These are phyloP conservation scores for Carex myosuroides DNA, from an alignment of 176 grass and related monocot genomes.

Conservation along the genomic window DNA sequence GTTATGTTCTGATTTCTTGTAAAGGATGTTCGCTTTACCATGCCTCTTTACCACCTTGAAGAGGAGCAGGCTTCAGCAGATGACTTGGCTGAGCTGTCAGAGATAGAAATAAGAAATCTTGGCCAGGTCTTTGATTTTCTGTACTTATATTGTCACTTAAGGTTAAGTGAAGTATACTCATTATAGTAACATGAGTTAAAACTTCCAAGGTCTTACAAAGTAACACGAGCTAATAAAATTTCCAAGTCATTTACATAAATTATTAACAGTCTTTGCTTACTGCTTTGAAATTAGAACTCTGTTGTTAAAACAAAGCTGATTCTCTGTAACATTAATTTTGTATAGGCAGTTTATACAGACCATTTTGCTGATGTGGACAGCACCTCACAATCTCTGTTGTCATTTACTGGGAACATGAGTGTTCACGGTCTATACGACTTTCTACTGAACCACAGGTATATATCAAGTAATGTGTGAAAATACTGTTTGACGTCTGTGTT, in stretches of 20 bases:
- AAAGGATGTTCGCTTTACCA: conserved; percentile 65
- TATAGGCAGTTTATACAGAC: conserved; percentile 62
- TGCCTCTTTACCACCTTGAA: conserved; percentile 77
- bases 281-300: not conserved
- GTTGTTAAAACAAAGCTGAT: conserved; percentile 3
- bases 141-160: not conserved
- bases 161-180: not conserved
- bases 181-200: not conserved
- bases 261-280: not conserved
- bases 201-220: not conserved
- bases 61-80: conserved; percentile 66
- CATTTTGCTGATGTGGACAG: conserved; percentile 65
- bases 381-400: conserved; percentile 72
- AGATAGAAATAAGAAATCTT: conserved; percentile 72
- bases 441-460: conserved; percentile 94
- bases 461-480: not conserved
- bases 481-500: not conserved
- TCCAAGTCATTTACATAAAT: not conserved
- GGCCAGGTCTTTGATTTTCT: conserved; percentile 53
- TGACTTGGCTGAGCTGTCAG: conserved; percentile 76
- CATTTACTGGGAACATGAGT: conserved; percentile 51
- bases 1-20: conserved; percentile 24
- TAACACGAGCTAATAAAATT: not conserved
- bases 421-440: conserved; percentile 86
- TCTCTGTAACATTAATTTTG: not conserved